phyloP scores from a whole-genome alignment of 768 basidiomycete species.

The Cytidiella melzeri region DNA sequence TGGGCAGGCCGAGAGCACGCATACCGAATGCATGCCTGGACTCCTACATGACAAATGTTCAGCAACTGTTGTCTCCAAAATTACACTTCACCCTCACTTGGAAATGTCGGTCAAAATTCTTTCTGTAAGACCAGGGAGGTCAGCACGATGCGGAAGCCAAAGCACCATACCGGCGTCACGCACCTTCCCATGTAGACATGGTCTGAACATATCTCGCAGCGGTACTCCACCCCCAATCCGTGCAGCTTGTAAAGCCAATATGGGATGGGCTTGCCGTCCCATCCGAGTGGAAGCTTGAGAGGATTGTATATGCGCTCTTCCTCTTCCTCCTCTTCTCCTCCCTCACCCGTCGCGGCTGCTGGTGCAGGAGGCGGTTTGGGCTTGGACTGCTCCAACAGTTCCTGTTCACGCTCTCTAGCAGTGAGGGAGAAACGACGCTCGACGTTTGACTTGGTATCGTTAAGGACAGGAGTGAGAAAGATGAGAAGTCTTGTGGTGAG shows the following conservation, averaged over 20 bases:
- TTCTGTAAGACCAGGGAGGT: slow-evolving; percentile 39
- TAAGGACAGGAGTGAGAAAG: slow-evolving; percentile 57
- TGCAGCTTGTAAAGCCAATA: slow-evolving; percentile 99
- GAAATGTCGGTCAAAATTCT: slow-evolving; percentile 96
- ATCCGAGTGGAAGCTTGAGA: slow-evolving; percentile 90
- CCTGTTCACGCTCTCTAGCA: slow-evolving; percentile 95
- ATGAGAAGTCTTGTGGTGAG: slow-evolving; percentile 63
- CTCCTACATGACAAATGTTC: slow-evolving; percentile 44
- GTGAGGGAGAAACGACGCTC: slow-evolving; percentile 96
- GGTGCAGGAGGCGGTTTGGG: slow-evolving; percentile 44
- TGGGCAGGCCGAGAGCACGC: slow-evolving; percentile 94
- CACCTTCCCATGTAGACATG: slow-evolving; percentile 95
- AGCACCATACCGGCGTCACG: slow-evolving; percentile 19
- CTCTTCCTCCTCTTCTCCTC: slow-evolving; percentile 82
- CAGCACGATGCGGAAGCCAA: background rate
- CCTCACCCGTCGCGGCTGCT: slow-evolving; percentile 37
- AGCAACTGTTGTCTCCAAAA: too few species aligned
- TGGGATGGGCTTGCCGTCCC: slow-evolving; percentile 99
- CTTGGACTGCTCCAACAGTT: slow-evolving; percentile 66
- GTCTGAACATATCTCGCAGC: slow-evolving; percentile 96
- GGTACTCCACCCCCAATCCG: slow-evolving; percentile 95
- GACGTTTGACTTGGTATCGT: slow-evolving; percentile 93
- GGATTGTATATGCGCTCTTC: slow-evolving; percentile 98
- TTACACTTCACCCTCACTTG: too few species aligned
- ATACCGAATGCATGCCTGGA: slow-evolving; percentile 97